phyloP scores from a whole-genome alignment of 2,329 filamentous ascomycete genomes.

The Fusarium odoratissimum region DNA sequence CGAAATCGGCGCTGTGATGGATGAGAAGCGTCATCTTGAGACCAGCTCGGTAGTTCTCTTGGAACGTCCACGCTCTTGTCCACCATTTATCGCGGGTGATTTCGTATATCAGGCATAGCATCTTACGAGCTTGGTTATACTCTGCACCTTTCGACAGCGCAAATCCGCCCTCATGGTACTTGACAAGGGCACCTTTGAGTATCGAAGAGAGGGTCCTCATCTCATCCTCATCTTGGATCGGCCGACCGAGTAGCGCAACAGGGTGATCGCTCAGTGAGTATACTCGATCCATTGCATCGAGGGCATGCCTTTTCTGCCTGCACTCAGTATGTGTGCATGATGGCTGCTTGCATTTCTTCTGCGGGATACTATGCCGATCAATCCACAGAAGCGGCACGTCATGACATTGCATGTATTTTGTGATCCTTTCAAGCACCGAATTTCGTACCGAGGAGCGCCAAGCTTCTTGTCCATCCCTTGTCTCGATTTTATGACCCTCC shows the following conservation, averaged over 20 bases:
- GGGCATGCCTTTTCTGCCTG: slow-evolving; percentile 41
- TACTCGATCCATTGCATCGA: slow-evolving; percentile 50
- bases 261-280: slow-evolving; percentile 48
- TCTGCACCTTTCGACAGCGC: slow-evolving; percentile 2
- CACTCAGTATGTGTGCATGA: slow-evolving; percentile 33
- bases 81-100: slow-evolving; percentile 48
- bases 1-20: slow-evolving; percentile 32
- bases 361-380: slow-evolving; percentile 45
- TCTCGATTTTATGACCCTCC: slow-evolving; percentile 17
- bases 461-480: not conserved
- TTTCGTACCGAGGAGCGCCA: slow-evolving; percentile 40
- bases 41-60: slow-evolving; percentile 50
- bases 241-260: slow-evolving; percentile 44
- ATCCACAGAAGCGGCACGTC: slow-evolving; percentile 45
- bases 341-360: slow-evolving; percentile 34
- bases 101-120: slow-evolving; percentile 36
- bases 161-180: slow-evolving; percentile 3
- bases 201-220: slow-evolving; percentile 27
- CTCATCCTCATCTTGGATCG: slow-evolving; percentile 14
- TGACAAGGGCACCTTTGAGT: slow-evolving; percentile 36
- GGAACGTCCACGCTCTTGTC: slow-evolving; percentile 50
- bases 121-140: slow-evolving; percentile 15
- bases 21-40: slow-evolving; percentile 46
- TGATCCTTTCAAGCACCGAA: slow-evolving; percentile 39
- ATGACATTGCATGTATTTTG: slow-evolving; percentile 40